Evolutionary conservation across 169 alveolate species (phyloP).

Genomic region (Cryptosporidium felis): DNA sequence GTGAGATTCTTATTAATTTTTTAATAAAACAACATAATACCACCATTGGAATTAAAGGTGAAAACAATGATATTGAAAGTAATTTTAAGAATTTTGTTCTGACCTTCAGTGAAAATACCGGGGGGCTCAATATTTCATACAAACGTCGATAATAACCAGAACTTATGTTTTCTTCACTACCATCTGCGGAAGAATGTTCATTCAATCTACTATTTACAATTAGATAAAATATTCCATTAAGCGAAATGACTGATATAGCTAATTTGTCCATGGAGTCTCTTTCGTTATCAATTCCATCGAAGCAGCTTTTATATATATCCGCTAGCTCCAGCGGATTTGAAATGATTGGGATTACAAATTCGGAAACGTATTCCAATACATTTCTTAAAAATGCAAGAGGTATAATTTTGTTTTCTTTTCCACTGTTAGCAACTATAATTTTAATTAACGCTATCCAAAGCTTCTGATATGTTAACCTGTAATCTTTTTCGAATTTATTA

Average conservation of each 20-base stretch:
- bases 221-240: slow-evolving; percentile 35
- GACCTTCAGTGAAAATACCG: slow-evolving; percentile 7
- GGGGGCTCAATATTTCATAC: slow-evolving; percentile 22
- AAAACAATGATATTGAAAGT: slow-evolving; percentile 30
- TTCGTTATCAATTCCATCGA: slow-evolving; percentile 2
- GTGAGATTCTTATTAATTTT: slow-evolving; percentile 47
- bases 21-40: slow-evolving; percentile 38
- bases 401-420: neutral
- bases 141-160: slow-evolving; percentile 61
- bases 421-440: neutral
- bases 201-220: slow-evolving; percentile 38
- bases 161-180: slow-evolving; percentile 22
- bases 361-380: slow-evolving; percentile 32
- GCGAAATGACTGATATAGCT: slow-evolving; percentile 28
- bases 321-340: slow-evolving; percentile 64
- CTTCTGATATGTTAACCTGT: slow-evolving; percentile 17
- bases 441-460: slow-evolving; percentile 25
- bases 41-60: slow-evolving; percentile 52
- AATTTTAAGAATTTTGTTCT: slow-evolving; percentile 19
- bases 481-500: slow-evolving; percentile 11
- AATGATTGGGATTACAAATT: slow-evolving; percentile 12
- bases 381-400: slow-evolving; percentile 15
- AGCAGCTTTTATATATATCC: slow-evolving; percentile 16
- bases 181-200: neutral
- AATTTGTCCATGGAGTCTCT: neutral